These are phyloP conservation scores for Serendipita vermifera DNA, from an alignment of 768 basidiomycete genomes.

Conservation along the genomic window DNA sequence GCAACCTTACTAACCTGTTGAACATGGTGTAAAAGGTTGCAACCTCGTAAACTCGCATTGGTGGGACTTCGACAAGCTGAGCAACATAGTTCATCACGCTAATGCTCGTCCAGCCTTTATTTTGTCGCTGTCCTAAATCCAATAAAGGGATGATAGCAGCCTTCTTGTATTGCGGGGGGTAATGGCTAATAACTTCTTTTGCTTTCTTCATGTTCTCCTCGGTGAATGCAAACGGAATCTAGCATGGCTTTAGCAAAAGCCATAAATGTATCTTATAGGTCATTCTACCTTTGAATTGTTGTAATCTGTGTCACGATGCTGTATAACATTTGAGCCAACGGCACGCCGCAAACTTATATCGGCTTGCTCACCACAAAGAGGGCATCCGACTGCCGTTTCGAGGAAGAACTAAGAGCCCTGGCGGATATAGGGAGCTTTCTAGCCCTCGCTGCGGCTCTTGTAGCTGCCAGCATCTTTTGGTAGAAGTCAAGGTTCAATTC, in stretches of 20 bases:
- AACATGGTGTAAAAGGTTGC: slow-evolving; percentile 99
- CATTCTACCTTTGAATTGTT: slow-evolving; percentile 74
- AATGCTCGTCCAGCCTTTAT: slow-evolving; percentile 97
- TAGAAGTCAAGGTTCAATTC: slow-evolving; percentile 6
- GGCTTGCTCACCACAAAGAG: slow-evolving; percentile 63
- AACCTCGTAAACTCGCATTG: slow-evolving; percentile 99
- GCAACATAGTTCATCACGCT: slow-evolving; percentile 99
- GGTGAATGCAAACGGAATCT: slow-evolving; percentile 87
- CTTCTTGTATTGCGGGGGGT: slow-evolving; percentile 98
- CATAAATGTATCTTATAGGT: slow-evolving; percentile 1
- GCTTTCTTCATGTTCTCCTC: slow-evolving; percentile 74
- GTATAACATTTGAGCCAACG: not conserved
- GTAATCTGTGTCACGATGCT: slow-evolving; percentile 92
- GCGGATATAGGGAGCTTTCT: slow-evolving; percentile 19
- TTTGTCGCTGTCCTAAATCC: slow-evolving; percentile 92
- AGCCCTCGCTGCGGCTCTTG: slow-evolving; percentile 13
- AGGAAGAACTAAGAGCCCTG: slow-evolving; percentile 28
- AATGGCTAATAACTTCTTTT: slow-evolving; percentile 78
- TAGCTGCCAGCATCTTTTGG: slow-evolving; percentile 7
- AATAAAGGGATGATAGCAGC: slow-evolving; percentile 94
- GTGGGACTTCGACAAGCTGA: slow-evolving; percentile 81
- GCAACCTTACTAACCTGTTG: slow-evolving; percentile 69
- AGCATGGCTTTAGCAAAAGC: slow-evolving; percentile 10
- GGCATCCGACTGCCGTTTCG: slow-evolving; percentile 55
- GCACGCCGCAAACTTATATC: not conserved